These are phyloP conservation scores for Tricholoma flavovirens DNA, from an alignment of 768 basidiomycete species.

Conservation along the genomic window DNA sequence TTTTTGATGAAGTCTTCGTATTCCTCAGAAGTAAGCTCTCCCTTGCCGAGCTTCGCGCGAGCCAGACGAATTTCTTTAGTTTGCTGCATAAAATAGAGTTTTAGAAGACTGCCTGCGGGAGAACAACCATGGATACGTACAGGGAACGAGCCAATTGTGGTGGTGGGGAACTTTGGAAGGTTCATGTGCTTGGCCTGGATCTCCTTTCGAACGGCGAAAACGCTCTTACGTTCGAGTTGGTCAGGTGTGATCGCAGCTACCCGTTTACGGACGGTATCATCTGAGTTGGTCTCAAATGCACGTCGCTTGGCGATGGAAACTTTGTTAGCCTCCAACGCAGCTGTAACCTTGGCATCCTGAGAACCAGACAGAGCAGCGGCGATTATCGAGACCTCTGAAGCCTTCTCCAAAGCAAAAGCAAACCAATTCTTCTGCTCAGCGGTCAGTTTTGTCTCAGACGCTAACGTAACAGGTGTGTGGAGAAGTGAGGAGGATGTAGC, in stretches of 20 bases:
- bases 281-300: constrained; percentile 88
- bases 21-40: constrained; percentile 75
- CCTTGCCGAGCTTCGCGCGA: constrained; percentile 92
- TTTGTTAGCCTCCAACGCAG: constrained; percentile 85
- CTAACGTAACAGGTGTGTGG: constrained; percentile 95
- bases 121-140: constrained; percentile 32
- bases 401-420: constrained; percentile 97
- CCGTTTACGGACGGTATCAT: constrained; percentile 92
- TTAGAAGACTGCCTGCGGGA: not conserved
- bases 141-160: constrained; percentile 98
- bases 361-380: constrained; percentile 83
- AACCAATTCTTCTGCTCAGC: constrained; percentile 94
- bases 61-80: constrained; percentile 98
- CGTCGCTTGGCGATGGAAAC: constrained; percentile 90
- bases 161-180: constrained; percentile 96
- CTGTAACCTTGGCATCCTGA: constrained; percentile 63
- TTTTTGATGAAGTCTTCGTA: constrained; percentile 99
- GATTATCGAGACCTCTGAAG: constrained; percentile 80
- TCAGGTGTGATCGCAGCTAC: constrained; percentile 87
- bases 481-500: constrained; percentile 97
- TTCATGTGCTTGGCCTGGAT: constrained; percentile 84
- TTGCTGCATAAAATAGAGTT: constrained; percentile 49
- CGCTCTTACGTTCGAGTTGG: constrained; percentile 80
- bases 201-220: constrained; percentile 82
- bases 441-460: constrained; percentile 86